Evolutionary conservation across 1,284 basidiomycete species (phyloP).

Genomic region (Mycosarcoma maydis): DNA sequence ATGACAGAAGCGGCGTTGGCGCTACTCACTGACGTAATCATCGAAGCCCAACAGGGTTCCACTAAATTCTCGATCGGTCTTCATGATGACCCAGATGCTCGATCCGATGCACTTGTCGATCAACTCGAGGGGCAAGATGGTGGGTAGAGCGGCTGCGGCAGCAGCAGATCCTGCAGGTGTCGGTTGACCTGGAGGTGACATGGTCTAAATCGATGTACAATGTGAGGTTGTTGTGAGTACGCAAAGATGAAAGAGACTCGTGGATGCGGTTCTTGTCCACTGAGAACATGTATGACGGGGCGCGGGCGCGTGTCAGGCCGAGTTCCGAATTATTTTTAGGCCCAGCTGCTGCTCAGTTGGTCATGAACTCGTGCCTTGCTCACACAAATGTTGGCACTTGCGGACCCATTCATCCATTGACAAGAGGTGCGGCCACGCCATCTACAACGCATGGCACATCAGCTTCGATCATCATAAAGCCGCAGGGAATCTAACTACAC

Average conservation of each 20-base stretch:
- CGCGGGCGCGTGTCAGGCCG: constrained; percentile 1
- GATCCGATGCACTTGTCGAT: constrained; percentile 67
- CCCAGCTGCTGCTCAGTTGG: too few relatives aligned
- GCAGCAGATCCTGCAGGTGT: constrained; percentile 35
- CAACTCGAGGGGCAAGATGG: constrained; percentile 65
- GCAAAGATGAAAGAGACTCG: too few relatives aligned
- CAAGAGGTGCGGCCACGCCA: too few relatives aligned
- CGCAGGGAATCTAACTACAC: too few relatives aligned
- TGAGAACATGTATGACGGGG: background rate
- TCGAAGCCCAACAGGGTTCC: constrained; percentile 97
- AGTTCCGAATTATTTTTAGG: constrained; percentile 6
- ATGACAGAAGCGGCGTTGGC: too few relatives aligned
- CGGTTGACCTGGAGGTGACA: constrained; percentile 46
- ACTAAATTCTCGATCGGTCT: constrained; percentile 70
- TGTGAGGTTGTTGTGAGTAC: background rate
- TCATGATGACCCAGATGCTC: constrained; percentile 68
- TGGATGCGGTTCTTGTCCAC: too few relatives aligned
- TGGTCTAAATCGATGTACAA: constrained; percentile 4
- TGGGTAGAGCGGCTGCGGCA: constrained; percentile 43
- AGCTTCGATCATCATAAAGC: too few relatives aligned
- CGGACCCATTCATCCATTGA: too few relatives aligned
- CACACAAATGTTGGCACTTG: too few relatives aligned
- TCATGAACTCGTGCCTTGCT: too few relatives aligned
- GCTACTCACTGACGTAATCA: constrained; percentile 98
- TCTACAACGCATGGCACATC: too few relatives aligned